Evolutionary conservation across 2,329 filamentous ascomycete genomes (phyloP).

Genomic region (Phoma sp.): DNA sequence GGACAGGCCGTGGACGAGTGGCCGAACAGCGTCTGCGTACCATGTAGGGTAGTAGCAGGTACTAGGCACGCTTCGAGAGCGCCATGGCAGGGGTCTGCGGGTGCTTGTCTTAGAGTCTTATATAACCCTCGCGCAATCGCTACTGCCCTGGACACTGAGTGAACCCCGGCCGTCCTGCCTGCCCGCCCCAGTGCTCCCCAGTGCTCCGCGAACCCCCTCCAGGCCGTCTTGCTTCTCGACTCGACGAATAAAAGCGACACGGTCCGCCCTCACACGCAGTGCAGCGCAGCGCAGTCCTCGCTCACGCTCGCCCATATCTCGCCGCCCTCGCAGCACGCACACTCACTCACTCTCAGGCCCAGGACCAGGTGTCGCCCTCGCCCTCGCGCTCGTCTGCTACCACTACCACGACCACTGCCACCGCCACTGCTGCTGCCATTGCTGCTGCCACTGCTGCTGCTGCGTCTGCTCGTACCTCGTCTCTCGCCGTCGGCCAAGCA

Average conservation of each 20-base stretch:
- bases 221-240: slow-evolving; percentile 8
- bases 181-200: neutral
- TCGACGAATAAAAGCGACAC: slow-evolving; percentile 33
- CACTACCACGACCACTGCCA: neutral
- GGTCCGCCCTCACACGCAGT: neutral
- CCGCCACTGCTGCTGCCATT: neutral
- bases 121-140: slow-evolving; percentile 31
- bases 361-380: too few relatives aligned
- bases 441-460: neutral
- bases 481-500: neutral
- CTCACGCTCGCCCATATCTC: neutral
- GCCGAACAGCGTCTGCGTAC: slow-evolving; percentile 25
- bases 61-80: slow-evolving; percentile 4
- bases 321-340: neutral
- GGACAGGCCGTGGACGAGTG: slow-evolving; percentile 12
- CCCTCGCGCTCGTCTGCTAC: neutral
- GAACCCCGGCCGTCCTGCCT: slow-evolving; percentile 27
- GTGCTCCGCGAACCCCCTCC: slow-evolving; percentile 23
- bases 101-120: slow-evolving; percentile 21
- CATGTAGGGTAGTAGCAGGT: too few relatives aligned
- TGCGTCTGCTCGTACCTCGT: too few relatives aligned
- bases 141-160: slow-evolving; percentile 28
- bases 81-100: slow-evolving; percentile 25
- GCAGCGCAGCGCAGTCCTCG: neutral
- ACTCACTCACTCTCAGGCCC: too few relatives aligned